Conservation (phyloP, 2,329 filamentous ascomycete species). For the Chaetomiaceae sp. region DNA sequence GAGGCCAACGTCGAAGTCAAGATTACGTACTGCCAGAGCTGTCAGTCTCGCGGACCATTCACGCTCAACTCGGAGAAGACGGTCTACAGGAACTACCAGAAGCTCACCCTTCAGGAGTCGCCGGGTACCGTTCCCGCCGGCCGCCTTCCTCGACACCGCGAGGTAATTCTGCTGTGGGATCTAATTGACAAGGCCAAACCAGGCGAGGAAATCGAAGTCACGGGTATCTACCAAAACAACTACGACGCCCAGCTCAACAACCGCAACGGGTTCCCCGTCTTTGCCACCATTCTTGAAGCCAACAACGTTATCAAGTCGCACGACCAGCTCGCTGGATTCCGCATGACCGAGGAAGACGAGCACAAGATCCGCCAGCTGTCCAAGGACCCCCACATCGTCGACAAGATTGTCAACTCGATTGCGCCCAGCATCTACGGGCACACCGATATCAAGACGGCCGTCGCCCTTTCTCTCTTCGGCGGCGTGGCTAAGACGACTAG, state of each 20-base stretch:
- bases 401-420: conserved; percentile 89
- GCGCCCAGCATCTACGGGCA: conserved; percentile 98
- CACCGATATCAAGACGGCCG: conserved; percentile 92
- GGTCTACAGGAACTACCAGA: conserved; percentile 98
- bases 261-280: conserved; percentile 97
- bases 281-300: conserved; percentile 94
- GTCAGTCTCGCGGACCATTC: conserved; percentile 91
- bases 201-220: conserved; percentile 95
- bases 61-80: conserved; percentile 96
- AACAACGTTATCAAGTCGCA: conserved; percentile 97
- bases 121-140: conserved; percentile 95
- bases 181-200: conserved; percentile 95
- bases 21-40: conserved; percentile 93
- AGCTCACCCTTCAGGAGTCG: conserved; percentile 93
- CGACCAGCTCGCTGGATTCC: conserved; percentile 94
- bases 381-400: conserved; percentile 83
- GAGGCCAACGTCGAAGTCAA: conserved; percentile 96
- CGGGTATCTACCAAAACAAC: conserved; percentile 95
- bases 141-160: conserved; percentile 84
- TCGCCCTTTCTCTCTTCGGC: conserved; percentile 89
- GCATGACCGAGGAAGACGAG: conserved; percentile 92
- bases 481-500: conserved; percentile 89
- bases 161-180: conserved; percentile 95
- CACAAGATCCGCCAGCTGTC: conserved; percentile 83
- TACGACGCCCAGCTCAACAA: conserved; percentile 98